Conservation (phyloP, 768 basidiomycete genomes). For the Phylloporus arenicola region DNA sequence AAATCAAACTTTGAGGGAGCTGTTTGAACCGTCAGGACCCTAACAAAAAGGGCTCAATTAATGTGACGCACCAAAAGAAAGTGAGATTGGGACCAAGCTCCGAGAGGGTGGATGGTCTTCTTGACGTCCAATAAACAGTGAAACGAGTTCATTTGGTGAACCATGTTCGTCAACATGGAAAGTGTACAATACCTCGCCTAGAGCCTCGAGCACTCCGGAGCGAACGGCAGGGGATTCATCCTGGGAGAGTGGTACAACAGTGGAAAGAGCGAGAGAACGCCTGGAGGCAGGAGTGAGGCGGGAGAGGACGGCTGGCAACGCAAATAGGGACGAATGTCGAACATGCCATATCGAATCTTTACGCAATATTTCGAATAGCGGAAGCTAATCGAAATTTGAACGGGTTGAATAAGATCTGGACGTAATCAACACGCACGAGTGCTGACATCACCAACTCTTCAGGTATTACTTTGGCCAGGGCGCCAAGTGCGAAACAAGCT, state of each 20-base stretch:
- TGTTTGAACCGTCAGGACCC: conserved; percentile 10
- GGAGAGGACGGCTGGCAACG: conserved; percentile 73
- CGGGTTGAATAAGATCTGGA: not conserved
- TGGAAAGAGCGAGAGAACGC: conserved; percentile 58
- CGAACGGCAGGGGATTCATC: conserved; percentile 69
- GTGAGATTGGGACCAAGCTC: conserved; percentile 8
- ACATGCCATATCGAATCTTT: conserved; percentile 75
- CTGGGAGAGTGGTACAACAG: conserved; percentile 53
- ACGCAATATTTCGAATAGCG: conserved; percentile 67
- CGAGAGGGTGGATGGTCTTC: conserved; percentile 38
- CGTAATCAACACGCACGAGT: conserved; percentile 43
- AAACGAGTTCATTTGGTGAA: conserved; percentile 69
- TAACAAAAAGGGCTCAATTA: not conserved
- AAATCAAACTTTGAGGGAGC: conserved; percentile 33
- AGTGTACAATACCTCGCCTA: conserved; percentile 85
- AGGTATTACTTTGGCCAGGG: conserved; percentile 83
- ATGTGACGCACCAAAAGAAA: conserved; percentile 17
- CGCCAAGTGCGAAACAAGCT: conserved; percentile 83
- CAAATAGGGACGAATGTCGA: conserved; percentile 81
- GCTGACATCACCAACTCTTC: conserved; percentile 59
- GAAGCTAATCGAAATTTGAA: conserved; percentile 48
- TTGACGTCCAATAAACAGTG: conserved; percentile 66
- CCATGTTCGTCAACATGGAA: conserved; percentile 60
- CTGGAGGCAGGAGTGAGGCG: conserved; percentile 57
- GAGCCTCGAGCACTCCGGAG: conserved; percentile 73